Evolutionary conservation across 176 grass and related monocot genomes (phyloP), one percentile per base, ranked within the genome.

Genomic region (Aegilops bicornis): DNA sequence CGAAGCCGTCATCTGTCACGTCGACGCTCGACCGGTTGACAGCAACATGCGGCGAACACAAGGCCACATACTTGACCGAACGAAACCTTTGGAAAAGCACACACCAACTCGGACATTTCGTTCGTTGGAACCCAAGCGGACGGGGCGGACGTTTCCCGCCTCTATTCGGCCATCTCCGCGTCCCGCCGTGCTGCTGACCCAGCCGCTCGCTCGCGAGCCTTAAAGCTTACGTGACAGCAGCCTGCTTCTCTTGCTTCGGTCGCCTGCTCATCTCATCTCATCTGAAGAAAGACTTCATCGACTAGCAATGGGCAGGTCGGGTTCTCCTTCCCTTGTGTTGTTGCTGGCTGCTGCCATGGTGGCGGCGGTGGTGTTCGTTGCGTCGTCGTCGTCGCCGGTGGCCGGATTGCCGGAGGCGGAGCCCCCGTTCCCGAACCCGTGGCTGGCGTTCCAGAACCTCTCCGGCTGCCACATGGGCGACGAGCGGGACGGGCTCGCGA

Each of bases 361-460:
- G 24, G 16, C n/a, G 47, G n/a, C 22, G 10, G 12, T 71, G 25
- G 37, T n/a, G 42, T 3, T 77, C 23, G 36, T 19, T 0, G 35
- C 69, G 7, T 62, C 69, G n/a, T 36, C 69, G 7, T 62, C 69
- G 29, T 36, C 85, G 81, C 89, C 63, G 17, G 52, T 58, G 19
- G 3, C 3, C n/a, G 63, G 77, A 4, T 54, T 81, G 30, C 86
- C 89, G 42, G 59, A 40, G 60, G 15, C 81, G 1, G 79, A 58
- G 13, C 54, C 83, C 1, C 24, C 70, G 66, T 86, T 91, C 17
- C 22, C 76, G 45, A 99, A 96, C 82, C 97, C 97, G 65, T 98
- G 96, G 96, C 76, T 75, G 0, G 84, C 88, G 63, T 99, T 99
- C 90, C 87, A 89, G 70, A 99, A 96, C 84, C 90, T 99, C 14